phyloP scores from a whole-genome alignment of 805 yeast species.

The Saccharomycopsis sp. region DNA sequence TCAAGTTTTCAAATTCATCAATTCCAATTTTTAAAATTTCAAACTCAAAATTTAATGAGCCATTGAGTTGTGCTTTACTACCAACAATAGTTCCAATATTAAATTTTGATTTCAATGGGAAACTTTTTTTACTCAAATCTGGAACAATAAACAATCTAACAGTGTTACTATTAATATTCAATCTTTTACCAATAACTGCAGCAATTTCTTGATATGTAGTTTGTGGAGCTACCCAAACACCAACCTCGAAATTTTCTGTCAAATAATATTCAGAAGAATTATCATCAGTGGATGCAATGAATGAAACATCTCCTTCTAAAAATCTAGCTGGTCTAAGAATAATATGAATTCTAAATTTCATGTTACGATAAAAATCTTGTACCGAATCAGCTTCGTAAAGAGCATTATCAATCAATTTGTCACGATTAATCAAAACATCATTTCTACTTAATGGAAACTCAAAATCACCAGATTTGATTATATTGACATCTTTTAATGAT shows the following conservation, averaged over 20 bases:
- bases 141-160: conserved; percentile 56
- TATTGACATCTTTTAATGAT: neutral
- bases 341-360: conserved; percentile 53
- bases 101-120: conserved; percentile 32
- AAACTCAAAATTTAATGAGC: conserved; percentile 47
- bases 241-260: conserved; percentile 25
- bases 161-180: conserved; percentile 46
- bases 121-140: conserved; percentile 40
- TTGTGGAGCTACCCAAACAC: conserved; percentile 59
- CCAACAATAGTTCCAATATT: conserved; percentile 27
- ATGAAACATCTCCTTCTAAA: conserved; percentile 21
- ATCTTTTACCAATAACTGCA: conserved; percentile 41
- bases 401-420: conserved; percentile 14
- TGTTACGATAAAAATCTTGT: conserved; percentile 39
- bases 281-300: conserved; percentile 16
- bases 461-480: too few relatives aligned
- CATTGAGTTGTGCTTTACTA: conserved; percentile 24
- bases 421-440: conserved; percentile 11
- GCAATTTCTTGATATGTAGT: conserved; percentile 53
- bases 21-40: conserved; percentile 70
- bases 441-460: neutral
- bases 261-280: conserved; percentile 18
- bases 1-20: conserved; percentile 68
- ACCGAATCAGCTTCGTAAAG: conserved; percentile 1
- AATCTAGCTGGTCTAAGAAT: conserved; percentile 34